phyloP scores from a whole-genome alignment of 345 rosid species.

The Corchorus olitorius region DNA sequence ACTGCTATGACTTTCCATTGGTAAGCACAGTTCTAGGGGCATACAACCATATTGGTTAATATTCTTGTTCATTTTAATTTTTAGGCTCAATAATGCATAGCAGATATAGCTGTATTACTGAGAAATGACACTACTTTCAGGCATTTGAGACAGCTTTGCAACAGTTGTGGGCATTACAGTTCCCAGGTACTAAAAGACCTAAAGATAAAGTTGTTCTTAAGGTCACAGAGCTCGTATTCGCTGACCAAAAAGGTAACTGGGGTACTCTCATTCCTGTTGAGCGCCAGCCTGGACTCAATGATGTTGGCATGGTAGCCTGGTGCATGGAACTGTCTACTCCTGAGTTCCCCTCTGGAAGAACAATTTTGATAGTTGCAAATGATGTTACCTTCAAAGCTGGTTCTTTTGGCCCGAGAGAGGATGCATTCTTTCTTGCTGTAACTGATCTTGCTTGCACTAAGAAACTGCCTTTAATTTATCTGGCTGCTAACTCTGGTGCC shows the following conservation, averaged over 20 bases:
- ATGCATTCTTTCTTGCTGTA: slow-evolving; percentile 92
- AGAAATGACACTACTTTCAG: slow-evolving; percentile 45
- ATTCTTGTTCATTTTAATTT: neutral
- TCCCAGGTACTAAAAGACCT: slow-evolving; percentile 46
- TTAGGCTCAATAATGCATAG: slow-evolving; percentile 7
- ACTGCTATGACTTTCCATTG: slow-evolving; percentile 97
- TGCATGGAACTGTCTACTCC: slow-evolving; percentile 87
- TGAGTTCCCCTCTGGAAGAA: slow-evolving; percentile 95
- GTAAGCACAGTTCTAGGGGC: slow-evolving; percentile 45
- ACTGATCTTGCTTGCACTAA: slow-evolving; percentile 89
- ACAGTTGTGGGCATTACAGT: slow-evolving; percentile 74
- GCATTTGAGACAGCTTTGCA: slow-evolving; percentile 89
- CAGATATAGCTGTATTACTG: slow-evolving; percentile 20
- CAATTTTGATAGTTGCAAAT: slow-evolving; percentile 72
- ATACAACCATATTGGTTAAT: slow-evolving; percentile 15
- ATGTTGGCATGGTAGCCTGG: slow-evolving; percentile 99
- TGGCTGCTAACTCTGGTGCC: slow-evolving; percentile 99
- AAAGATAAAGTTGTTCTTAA: slow-evolving; percentile 52
- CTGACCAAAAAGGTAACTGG: slow-evolving; percentile 60
- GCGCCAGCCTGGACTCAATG: slow-evolving; percentile 76
- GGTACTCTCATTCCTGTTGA: slow-evolving; percentile 67
- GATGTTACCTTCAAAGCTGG: slow-evolving; percentile 98
- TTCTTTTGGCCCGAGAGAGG: slow-evolving; percentile 98
- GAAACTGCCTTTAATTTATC: slow-evolving; percentile 89
- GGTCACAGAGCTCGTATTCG: slow-evolving; percentile 81